Evolutionary conservation across 1,139 yeast species (phyloP).

Genomic region (Debaryomyces sp.): DNA sequence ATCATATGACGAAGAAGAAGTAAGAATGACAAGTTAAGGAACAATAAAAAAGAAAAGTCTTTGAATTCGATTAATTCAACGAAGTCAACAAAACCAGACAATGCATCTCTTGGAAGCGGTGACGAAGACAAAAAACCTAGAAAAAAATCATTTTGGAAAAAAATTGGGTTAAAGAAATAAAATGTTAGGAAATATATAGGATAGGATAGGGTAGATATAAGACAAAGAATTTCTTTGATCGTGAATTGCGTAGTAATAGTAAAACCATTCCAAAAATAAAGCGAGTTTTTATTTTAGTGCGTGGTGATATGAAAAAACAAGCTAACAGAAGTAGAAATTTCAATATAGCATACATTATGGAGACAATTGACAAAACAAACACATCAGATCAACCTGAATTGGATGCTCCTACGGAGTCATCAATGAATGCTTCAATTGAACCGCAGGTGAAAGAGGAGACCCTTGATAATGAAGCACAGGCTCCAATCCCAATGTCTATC

Average conservation of each 20-base stretch:
- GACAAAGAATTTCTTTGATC: neutral
- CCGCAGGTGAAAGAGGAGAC: conserved; percentile 24
- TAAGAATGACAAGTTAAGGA: conserved; percentile 25
- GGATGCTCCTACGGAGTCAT: neutral
- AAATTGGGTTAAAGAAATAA: conserved; percentile 33
- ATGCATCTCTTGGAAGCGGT: conserved; percentile 10
- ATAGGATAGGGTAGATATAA: neutral
- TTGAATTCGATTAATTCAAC: conserved; percentile 11
- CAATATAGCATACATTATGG: neutral
- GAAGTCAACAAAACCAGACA: conserved; percentile 14
- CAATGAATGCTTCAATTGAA: conserved; percentile 21
- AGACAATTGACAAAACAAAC: neutral
- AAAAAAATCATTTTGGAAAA: conserved; percentile 35
- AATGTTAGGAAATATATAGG: neutral
- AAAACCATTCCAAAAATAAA: neutral
- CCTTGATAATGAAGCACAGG: neutral
- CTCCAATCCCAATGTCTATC: conserved; percentile 1
- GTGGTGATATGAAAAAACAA: neutral
- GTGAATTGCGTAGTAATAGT: neutral
- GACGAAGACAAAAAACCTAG: conserved; percentile 15
- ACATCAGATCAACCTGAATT: neutral
- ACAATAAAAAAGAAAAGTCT: conserved; percentile 17
- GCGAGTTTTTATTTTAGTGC: neutral
- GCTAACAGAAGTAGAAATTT: neutral
- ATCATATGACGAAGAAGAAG: conserved; percentile 34